These are phyloP conservation scores for Vigna trinervia DNA, from an alignment of 306 rosid species.

Conservation along the genomic window DNA sequence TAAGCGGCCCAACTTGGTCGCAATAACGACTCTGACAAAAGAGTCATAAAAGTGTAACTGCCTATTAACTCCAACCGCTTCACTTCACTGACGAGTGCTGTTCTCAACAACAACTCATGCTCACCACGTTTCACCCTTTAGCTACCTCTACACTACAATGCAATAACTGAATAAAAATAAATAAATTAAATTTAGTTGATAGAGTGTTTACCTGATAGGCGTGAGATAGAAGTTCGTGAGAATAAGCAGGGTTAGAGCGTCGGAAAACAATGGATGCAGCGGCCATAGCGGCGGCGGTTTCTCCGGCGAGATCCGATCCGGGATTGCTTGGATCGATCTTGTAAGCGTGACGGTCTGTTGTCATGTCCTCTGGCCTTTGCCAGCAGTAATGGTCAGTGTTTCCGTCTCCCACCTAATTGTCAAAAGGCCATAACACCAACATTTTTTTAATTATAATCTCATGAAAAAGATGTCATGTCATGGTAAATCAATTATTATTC, in stretches of 20 bases:
- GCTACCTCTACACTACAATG: neutral
- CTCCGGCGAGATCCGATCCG: slow-evolving; percentile 99
- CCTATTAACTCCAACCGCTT: slow-evolving; percentile 49
- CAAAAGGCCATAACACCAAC: slow-evolving; percentile 34
- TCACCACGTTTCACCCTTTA: neutral
- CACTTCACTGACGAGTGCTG: slow-evolving; percentile 38
- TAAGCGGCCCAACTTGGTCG: slow-evolving; percentile 25
- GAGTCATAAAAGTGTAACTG: slow-evolving; percentile 49
- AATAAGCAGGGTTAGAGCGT: slow-evolving; percentile 75
- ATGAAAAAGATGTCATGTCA: too few relatives aligned
- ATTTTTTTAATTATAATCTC: slow-evolving; percentile 21
- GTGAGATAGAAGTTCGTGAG: slow-evolving; percentile 77
- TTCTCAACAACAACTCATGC: slow-evolving; percentile 10
- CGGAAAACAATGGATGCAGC: slow-evolving; percentile 97
- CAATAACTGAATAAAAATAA: neutral
- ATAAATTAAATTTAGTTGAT: neutral
- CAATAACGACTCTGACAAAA: slow-evolving; percentile 50
- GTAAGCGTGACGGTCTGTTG: slow-evolving; percentile 94
- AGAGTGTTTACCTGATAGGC: slow-evolving; percentile 69
- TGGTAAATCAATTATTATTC: neutral
- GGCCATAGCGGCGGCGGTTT: slow-evolving; percentile 99
- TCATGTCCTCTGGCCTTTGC: slow-evolving; percentile 99
- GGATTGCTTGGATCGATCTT: slow-evolving; percentile 88
- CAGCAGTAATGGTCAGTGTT: slow-evolving; percentile 96
- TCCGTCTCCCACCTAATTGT: slow-evolving; percentile 92